Evolutionary conservation across 768 basidiomycete species (phyloP).

Genomic region (Leucosporidium scottii): DNA sequence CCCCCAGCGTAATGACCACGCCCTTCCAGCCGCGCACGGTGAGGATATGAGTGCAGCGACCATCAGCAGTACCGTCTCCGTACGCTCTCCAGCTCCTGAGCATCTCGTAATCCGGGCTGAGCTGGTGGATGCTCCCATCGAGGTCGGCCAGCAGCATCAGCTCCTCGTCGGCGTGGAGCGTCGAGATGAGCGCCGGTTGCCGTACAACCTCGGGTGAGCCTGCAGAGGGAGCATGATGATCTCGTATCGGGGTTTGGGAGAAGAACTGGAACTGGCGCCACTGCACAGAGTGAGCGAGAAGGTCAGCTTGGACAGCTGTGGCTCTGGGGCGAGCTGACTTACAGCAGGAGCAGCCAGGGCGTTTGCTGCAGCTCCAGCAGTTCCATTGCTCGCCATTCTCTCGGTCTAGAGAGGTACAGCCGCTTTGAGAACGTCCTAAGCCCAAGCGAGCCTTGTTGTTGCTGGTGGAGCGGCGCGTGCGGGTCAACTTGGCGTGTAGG

Average conservation of each 20-base stretch:
- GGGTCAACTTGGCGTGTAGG: no score
- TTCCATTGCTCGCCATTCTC: no score
- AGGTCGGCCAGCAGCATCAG: slow-evolving; percentile 19
- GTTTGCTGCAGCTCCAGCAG: background rate
- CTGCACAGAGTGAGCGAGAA: slow-evolving; percentile 44
- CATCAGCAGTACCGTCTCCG: background rate
- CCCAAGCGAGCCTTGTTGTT: no score
- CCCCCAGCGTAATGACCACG: slow-evolving; percentile 80
- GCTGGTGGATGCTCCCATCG: slow-evolving; percentile 14
- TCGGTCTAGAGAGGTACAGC: no score
- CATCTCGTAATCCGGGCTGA: slow-evolving; percentile 11
- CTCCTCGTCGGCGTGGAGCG: slow-evolving; percentile 12
- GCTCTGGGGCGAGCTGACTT: slow-evolving; percentile 2
- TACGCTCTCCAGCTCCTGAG: slow-evolving; percentile 17
- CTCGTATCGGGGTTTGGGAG: slow-evolving; percentile 62
- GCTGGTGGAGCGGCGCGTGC: no score
- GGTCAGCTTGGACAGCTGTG: background rate
- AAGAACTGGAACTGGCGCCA: slow-evolving; percentile 91
- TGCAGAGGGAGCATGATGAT: slow-evolving; percentile 57
- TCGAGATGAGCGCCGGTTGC: slow-evolving; percentile 39
- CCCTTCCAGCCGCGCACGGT: slow-evolving; percentile 47
- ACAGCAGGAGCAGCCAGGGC: slow-evolving; percentile 26
- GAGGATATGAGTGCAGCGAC: slow-evolving; percentile 1
- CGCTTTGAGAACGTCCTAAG: no score
- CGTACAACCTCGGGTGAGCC: slow-evolving; percentile 72